Base-by-base conservation (phyloP, 73 alveolate species). In the Breviolum minutum region DNA sequence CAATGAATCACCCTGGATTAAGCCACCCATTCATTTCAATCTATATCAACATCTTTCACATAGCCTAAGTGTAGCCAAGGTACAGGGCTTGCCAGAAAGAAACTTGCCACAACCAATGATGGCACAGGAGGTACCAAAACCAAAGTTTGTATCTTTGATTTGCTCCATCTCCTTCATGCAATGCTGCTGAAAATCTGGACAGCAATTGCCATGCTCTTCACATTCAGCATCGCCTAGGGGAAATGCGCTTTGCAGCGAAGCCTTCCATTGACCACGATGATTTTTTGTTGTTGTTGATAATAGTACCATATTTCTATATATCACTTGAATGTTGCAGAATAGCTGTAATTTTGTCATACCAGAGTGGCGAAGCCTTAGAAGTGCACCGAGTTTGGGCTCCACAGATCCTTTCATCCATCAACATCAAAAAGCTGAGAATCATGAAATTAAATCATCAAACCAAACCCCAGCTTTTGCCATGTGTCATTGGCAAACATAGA, bases 401-500 rank as follows among this genome's bases (percentile, higher is more conserved):
- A 40, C 54, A 40, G 54, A 40, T 40, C 54, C 54, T 40, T 40
- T 40, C 5, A 40, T 40, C 54, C 54, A 40, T 40, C 54, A 40
- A 40, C 54, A 40, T 40, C 54, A 40, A 40, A 40, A 40, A 40
- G 3, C 54, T 40, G 54, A 40, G 54, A 40, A 40, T 40, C 54
- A 40, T 40, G n/a, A n/a, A n/a, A n/a, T 40, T 40, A 40, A 0
- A 40, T 40, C 24, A n/a, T 60, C 86, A 2, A 13, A 7, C 8
- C n/a, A 73, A 73, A 8, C 29, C 82, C 82, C 82, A 26, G 16
- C 14, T 73, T 24, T 80, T 13, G 54, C 86, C 86, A 77, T 13
- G 88, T 27, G 88, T 80, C 88, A 80, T 30, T 80, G 88, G 68
- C 88, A 80, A 32, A 66, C 88, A 48, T 80, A 66, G 54, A 80